phyloP scores from a whole-genome alignment of 2,329 filamentous ascomycete species.

The Penicillium decumbens region DNA sequence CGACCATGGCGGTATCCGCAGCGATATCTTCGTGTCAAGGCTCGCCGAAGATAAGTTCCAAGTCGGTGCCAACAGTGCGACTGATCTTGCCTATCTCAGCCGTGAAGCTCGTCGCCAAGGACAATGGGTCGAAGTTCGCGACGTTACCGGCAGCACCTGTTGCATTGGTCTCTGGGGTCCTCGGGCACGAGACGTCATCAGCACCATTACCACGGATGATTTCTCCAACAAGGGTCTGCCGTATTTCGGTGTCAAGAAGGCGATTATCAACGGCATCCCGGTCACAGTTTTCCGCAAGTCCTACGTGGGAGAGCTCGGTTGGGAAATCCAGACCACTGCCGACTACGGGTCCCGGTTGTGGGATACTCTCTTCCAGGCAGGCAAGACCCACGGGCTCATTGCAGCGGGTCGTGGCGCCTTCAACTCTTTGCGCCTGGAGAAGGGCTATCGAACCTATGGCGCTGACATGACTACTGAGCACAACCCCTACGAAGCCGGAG shows the following conservation, averaged over 20 bases:
- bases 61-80: conserved; percentile 53
- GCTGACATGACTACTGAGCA: conserved; percentile 59
- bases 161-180: conserved; percentile 62
- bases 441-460: conserved; percentile 56
- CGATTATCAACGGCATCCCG: conserved; percentile 52
- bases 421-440: conserved; percentile 56
- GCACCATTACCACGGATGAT: conserved; percentile 30
- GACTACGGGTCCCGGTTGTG: conserved; percentile 57
- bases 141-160: conserved; percentile 58
- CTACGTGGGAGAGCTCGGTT: conserved; percentile 58
- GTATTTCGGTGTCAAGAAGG: conserved; percentile 49
- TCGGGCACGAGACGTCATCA: conserved; percentile 50
- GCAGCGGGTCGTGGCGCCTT: conserved; percentile 57
- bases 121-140: conserved; percentile 51
- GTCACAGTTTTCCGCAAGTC: conserved; percentile 55
- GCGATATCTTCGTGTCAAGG: conserved; percentile 55
- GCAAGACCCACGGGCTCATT: conserved; percentile 52
- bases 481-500: conserved; percentile 56
- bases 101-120: conserved; percentile 51
- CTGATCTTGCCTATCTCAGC: conserved; percentile 52
- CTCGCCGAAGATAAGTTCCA: conserved; percentile 48
- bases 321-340: conserved; percentile 59
- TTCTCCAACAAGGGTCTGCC: conserved; percentile 40
- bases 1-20: conserved; percentile 50
- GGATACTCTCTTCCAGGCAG: conserved; percentile 55